These are phyloP conservation scores for Nitzschia sp. DNA, from an alignment of 108 stramenopile genomes.

Conservation along the genomic window DNA sequence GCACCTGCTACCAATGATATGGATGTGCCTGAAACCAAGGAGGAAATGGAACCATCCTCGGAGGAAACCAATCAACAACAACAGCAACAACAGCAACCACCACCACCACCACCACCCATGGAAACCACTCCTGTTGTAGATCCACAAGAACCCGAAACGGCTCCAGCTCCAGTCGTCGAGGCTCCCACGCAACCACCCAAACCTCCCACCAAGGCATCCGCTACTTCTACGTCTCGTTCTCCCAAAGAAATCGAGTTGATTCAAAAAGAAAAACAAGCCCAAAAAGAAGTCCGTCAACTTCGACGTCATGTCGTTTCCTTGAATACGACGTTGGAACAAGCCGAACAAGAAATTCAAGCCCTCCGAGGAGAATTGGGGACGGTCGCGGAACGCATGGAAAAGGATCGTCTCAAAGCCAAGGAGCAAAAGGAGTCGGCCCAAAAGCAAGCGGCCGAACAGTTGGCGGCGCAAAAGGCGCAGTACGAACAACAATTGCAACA, in stretches of 20 bases:
- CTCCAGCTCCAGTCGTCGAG: too few relatives aligned
- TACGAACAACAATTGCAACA: conserved; percentile 61
- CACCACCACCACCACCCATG: too few relatives aligned
- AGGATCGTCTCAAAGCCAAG: conserved; percentile 63
- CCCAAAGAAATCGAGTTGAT: conserved; percentile 23
- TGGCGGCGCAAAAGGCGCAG: conserved; percentile 38
- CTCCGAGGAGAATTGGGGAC: conserved; percentile 73
- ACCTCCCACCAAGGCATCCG: not conserved
- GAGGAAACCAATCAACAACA: too few relatives aligned
- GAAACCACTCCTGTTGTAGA: too few relatives aligned
- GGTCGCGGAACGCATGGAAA: conserved; percentile 74
- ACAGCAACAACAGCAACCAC: too few relatives aligned
- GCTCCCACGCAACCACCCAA: not conserved
- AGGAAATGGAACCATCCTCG: too few relatives aligned
- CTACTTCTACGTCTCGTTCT: not conserved
- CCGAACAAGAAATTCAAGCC: conserved; percentile 75
- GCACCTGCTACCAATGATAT: too few relatives aligned
- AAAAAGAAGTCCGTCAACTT: conserved; percentile 66
- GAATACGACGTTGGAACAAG: conserved; percentile 65
- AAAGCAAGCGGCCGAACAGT: conserved; percentile 48
- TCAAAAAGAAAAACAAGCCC: conserved; percentile 27
- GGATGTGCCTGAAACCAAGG: too few relatives aligned
- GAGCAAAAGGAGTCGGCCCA: conserved; percentile 57
- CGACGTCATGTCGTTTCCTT: conserved; percentile 76
- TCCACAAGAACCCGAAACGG: too few relatives aligned